Evolutionary conservation across 225 moss, liverwort and hornwort species (phyloP).

Genomic region (Ulota crispa): DNA sequence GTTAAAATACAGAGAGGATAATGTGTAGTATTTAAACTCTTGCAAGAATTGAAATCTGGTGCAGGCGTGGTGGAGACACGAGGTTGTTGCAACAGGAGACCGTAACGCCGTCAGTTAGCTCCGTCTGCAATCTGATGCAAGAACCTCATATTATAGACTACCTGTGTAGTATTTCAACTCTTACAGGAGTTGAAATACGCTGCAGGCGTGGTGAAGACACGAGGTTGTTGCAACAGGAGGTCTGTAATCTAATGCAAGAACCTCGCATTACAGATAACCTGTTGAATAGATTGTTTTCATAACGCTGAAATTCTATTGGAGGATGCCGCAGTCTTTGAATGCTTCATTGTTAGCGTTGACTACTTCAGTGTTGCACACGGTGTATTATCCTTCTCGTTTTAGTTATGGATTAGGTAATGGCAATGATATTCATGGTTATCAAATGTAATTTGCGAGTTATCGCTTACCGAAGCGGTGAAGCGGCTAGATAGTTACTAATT

Average conservation of each 20-base stretch:
- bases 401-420: not conserved
- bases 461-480: too few species aligned
- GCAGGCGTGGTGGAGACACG: too few species aligned
- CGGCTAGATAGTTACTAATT: not conserved
- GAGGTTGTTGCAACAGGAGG: conserved; percentile 6
- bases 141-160: too few species aligned
- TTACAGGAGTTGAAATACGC: not conserved
- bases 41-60: not conserved
- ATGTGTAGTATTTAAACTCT: not conserved
- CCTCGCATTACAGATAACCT: too few species aligned
- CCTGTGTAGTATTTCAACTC: too few species aligned
- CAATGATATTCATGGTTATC: not conserved
- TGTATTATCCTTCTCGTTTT: not conserved
- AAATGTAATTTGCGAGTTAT: not conserved
- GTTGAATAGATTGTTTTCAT: not conserved
- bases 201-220: not conserved
- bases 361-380: not conserved
- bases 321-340: conserved; percentile 1
- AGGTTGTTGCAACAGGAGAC: conserved; percentile 2
- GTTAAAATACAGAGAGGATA: not conserved
- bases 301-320: not conserved
- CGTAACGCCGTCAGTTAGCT: not conserved
- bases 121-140: too few species aligned
- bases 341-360: not conserved
- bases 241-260: not conserved